These are phyloP conservation scores for Exidia glandulosa DNA, from an alignment of 768 basidiomycete species.

Conservation along the genomic window DNA sequence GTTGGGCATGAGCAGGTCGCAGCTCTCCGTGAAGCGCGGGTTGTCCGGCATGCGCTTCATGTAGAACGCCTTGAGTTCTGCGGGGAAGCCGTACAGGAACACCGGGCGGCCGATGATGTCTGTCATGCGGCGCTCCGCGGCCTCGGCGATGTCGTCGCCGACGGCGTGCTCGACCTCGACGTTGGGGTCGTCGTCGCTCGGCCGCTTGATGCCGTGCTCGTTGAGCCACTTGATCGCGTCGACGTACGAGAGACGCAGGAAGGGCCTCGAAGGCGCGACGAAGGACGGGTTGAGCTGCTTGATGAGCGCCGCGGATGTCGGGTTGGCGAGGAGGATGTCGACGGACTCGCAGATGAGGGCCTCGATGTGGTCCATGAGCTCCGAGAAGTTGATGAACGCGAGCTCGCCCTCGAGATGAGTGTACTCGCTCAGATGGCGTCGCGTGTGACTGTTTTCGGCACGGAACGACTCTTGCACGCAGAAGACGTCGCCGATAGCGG, in stretches of 20 bases:
- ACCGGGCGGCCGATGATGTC: constrained; percentile 87
- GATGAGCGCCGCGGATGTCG: constrained; percentile 63
- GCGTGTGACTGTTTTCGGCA: constrained; percentile 91
- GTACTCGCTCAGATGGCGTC: constrained; percentile 91
- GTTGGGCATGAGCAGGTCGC: constrained; percentile 92
- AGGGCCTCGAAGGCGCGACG: constrained; percentile 67
- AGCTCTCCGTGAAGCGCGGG: constrained; percentile 75
- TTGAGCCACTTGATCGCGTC: constrained; percentile 93
- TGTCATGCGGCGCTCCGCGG: constrained; percentile 96
- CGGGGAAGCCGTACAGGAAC: constrained; percentile 91
- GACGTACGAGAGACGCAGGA: constrained; percentile 80
- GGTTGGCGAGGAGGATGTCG: constrained; percentile 67
- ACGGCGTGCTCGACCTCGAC: constrained; percentile 67
- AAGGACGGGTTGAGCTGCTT: constrained; percentile 88
- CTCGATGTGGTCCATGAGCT: constrained; percentile 89
- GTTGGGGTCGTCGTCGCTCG: constrained; percentile 69
- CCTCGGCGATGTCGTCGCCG: constrained; percentile 97
- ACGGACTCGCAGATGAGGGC: constrained; percentile 86
- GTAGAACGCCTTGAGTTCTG: constrained; percentile 92
- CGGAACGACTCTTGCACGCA: constrained; percentile 97
- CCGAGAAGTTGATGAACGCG: constrained; percentile 88
- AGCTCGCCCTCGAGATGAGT: constrained; percentile 94
- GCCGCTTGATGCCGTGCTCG: constrained; percentile 79
- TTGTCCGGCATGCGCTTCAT: constrained; percentile 77
- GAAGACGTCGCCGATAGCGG: constrained; percentile 93